phyloP scores from a whole-genome alignment of 2,329 filamentous ascomycete species.

The Hypoxylon sp. region DNA sequence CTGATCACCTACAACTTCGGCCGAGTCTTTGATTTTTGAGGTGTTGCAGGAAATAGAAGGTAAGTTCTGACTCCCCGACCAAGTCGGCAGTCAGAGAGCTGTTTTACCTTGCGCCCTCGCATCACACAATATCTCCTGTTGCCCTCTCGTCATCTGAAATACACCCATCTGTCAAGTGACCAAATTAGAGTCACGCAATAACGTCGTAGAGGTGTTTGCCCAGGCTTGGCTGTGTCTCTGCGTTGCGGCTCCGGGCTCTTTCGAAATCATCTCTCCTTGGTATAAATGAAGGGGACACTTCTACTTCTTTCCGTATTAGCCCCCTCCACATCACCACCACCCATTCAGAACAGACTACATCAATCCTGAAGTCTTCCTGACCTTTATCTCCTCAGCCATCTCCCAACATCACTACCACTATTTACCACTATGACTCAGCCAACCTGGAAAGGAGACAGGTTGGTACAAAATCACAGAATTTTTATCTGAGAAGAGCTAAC shows the following conservation, averaged over 20 bases:
- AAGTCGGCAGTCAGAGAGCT: slow-evolving; percentile 1
- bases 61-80: slow-evolving; percentile 2
- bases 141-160: slow-evolving; percentile 20
- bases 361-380: not conserved
- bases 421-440: slow-evolving; percentile 11
- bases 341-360: not conserved
- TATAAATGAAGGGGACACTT: slow-evolving; percentile 12
- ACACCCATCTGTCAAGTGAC: slow-evolving; percentile 5
- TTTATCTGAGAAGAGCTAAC: slow-evolving; percentile 7
- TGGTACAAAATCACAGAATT: not conserved
- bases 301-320: not conserved
- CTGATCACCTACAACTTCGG: not conserved
- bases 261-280: not conserved
- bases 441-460: slow-evolving; percentile 14
- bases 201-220: slow-evolving; percentile 2
- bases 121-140: slow-evolving; percentile 13
- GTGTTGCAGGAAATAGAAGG: slow-evolving; percentile 5
- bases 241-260: not conserved
- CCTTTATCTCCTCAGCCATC: not conserved
- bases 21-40: not conserved
- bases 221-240: not conserved
- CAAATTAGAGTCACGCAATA: slow-evolving; percentile 7
- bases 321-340: not conserved
- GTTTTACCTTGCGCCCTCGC: slow-evolving; percentile 1
- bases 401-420: not conserved